Conservation (phyloP, 164 flowering plant species). For the Tinospora cordifolia region DNA sequence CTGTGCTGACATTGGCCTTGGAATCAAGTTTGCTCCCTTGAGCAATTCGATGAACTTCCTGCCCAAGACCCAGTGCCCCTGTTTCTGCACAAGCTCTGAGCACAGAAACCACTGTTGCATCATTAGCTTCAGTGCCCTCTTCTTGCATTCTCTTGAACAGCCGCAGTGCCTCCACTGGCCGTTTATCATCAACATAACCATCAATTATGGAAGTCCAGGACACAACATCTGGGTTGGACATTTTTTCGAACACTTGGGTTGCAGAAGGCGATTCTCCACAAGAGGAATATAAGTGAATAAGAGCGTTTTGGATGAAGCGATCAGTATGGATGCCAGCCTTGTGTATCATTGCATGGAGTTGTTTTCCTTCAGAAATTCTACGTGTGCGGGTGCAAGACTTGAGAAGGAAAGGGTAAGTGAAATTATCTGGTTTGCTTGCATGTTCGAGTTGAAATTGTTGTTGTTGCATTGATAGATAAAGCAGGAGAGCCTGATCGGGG, state of each 20-base stretch:
- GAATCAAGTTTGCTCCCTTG: slow-evolving; percentile 13
- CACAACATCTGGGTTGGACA: slow-evolving; percentile 36
- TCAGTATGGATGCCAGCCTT: slow-evolving; percentile 28
- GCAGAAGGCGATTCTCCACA: slow-evolving; percentile 27
- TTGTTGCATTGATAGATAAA: slow-evolving; percentile 32
- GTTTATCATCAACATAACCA: slow-evolving; percentile 29
- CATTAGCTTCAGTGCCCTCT: slow-evolving; percentile 31
- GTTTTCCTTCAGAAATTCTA: slow-evolving; percentile 29
- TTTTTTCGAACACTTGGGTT: slow-evolving; percentile 28
- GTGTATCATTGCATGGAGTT: slow-evolving; percentile 27
- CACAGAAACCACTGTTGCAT: slow-evolving; percentile 37
- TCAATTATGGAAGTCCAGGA: slow-evolving; percentile 43
- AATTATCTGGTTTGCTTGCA: slow-evolving; percentile 32
- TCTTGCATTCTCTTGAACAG: slow-evolving; percentile 32
- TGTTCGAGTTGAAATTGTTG: too few relatives aligned
- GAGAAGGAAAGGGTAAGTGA: slow-evolving; percentile 44
- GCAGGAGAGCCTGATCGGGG: slow-evolving; percentile 30
- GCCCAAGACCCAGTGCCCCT: slow-evolving; percentile 36
- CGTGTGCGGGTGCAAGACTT: slow-evolving; percentile 40
- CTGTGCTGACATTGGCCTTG: slow-evolving; percentile 30
- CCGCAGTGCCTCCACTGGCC: slow-evolving; percentile 27
- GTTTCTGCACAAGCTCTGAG: slow-evolving; percentile 38
- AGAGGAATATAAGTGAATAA: slow-evolving; percentile 39
- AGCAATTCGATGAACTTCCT: slow-evolving; percentile 25
- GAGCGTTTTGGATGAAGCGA: slow-evolving; percentile 28